A percentile compares a stretch with the other conserved stretches of the same genome.
phyloP scores from a whole-genome alignment of 2,329 filamentous ascomycete species.

The Aspergillus awamori region DNA sequence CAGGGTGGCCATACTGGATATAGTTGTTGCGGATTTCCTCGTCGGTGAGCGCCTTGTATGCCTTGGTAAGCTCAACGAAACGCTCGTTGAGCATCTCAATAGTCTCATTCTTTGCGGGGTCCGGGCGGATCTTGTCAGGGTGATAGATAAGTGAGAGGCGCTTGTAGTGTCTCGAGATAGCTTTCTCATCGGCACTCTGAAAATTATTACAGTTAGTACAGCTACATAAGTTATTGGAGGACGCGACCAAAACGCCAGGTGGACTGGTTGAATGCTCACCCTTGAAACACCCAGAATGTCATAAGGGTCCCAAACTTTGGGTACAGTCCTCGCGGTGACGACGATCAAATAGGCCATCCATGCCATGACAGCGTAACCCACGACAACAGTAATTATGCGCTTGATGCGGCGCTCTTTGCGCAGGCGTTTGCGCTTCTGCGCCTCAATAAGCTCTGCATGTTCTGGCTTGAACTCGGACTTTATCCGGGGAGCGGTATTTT shows the following conservation, averaged over 20 bases:
- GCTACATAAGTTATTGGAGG: background rate
- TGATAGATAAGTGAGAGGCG: slow-evolving; percentile 83
- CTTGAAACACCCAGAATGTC: slow-evolving; percentile 86
- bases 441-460: slow-evolving; percentile 80
- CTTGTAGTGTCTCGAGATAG: slow-evolving; percentile 91
- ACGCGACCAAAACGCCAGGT: background rate
- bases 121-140: slow-evolving; percentile 87
- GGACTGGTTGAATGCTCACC: slow-evolving; percentile 51
- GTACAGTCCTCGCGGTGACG: slow-evolving; percentile 69
- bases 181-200: slow-evolving; percentile 79
- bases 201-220: slow-evolving; percentile 8
- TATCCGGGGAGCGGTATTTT: slow-evolving; percentile 80
- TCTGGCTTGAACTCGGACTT: slow-evolving; percentile 77
- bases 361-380: slow-evolving; percentile 81
- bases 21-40: slow-evolving; percentile 98
- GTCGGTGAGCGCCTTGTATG: slow-evolving; percentile 96
- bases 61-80: slow-evolving; percentile 95
- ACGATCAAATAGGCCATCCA: slow-evolving; percentile 91
- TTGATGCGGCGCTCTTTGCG: slow-evolving; percentile 88
- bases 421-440: slow-evolving; percentile 81
- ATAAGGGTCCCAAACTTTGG: slow-evolving; percentile 95
- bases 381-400: slow-evolving; percentile 72
- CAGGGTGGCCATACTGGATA: slow-evolving; percentile 91
- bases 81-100: slow-evolving; percentile 78
- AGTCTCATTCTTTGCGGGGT: slow-evolving; percentile 86